phyloP scores from a whole-genome alignment of 305 asterid genomes.

The Fraxinus nigra region DNA sequence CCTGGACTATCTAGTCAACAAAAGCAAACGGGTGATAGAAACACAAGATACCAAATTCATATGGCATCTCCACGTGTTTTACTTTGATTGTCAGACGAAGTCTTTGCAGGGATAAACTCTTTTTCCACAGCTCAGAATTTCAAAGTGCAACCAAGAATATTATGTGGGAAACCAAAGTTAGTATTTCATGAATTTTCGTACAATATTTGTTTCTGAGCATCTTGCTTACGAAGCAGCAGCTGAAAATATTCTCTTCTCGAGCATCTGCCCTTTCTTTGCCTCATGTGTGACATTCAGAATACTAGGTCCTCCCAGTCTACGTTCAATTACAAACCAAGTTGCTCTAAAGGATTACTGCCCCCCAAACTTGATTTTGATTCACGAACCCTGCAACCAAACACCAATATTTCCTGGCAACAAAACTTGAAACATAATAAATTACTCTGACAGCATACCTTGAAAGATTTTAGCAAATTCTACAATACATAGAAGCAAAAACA shows the following conservation, averaged over 20 bases:
- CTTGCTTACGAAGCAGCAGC: background rate
- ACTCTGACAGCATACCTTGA: background rate
- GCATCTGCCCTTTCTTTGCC: background rate
- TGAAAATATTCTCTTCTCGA: background rate
- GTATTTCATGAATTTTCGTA: background rate
- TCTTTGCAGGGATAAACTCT: background rate
- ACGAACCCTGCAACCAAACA: background rate
- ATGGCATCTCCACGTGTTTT: background rate
- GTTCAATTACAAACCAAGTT: slow-evolving; percentile 87
- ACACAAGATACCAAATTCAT: background rate
- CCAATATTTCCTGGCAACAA: background rate
- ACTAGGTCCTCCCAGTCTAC: slow-evolving; percentile 58
- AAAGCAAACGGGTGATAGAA: background rate
- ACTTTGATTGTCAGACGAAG: background rate
- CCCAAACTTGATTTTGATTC: slow-evolving; percentile 45
- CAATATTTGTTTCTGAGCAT: background rate
- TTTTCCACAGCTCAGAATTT: background rate
- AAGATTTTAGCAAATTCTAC: background rate
- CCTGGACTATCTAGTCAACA: background rate
- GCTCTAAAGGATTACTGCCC: slow-evolving; percentile 73
- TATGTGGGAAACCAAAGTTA: background rate
- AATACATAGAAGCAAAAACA: background rate
- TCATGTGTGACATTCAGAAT: background rate
- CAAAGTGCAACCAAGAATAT: background rate
- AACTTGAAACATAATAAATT: background rate